Conservation (phyloP, 805 yeast species). For the Starmerella cellae region DNA sequence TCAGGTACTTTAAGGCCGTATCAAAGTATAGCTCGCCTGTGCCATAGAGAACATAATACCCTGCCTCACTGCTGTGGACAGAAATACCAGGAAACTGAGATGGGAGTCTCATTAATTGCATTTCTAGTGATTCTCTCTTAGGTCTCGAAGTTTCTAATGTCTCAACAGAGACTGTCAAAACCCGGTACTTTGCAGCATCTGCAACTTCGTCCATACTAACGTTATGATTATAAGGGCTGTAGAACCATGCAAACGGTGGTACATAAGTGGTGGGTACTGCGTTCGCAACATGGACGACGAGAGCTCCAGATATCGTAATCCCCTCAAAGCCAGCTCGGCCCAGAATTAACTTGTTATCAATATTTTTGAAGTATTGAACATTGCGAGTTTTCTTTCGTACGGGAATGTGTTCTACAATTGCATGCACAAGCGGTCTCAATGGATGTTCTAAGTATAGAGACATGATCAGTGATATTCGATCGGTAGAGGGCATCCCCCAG, state of each 20-base stretch:
- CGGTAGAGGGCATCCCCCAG: slow-evolving; percentile 4
- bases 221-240: background rate
- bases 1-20: slow-evolving; percentile 48
- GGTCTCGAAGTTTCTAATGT: background rate
- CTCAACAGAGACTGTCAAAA: background rate
- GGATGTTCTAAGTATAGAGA: slow-evolving; percentile 8
- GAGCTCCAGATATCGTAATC: background rate
- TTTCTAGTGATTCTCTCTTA: background rate
- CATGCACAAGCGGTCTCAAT: background rate
- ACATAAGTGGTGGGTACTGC: background rate
- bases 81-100: slow-evolving; percentile 43
- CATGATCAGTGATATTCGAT: slow-evolving; percentile 4
- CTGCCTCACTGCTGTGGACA: slow-evolving; percentile 65
- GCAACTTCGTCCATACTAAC: background rate
- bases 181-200: background rate
- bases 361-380: background rate
- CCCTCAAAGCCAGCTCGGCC: background rate
- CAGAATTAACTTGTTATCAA: no score
- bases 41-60: slow-evolving; percentile 69
- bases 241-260: background rate
- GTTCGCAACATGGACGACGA: no score
- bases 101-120: background rate
- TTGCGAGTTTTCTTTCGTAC: background rate
- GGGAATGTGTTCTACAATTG: background rate
- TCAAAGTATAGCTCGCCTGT: slow-evolving; percentile 84